phyloP scores from a whole-genome alignment of 805 yeast genomes.

The Metschnikowia proteae region DNA sequence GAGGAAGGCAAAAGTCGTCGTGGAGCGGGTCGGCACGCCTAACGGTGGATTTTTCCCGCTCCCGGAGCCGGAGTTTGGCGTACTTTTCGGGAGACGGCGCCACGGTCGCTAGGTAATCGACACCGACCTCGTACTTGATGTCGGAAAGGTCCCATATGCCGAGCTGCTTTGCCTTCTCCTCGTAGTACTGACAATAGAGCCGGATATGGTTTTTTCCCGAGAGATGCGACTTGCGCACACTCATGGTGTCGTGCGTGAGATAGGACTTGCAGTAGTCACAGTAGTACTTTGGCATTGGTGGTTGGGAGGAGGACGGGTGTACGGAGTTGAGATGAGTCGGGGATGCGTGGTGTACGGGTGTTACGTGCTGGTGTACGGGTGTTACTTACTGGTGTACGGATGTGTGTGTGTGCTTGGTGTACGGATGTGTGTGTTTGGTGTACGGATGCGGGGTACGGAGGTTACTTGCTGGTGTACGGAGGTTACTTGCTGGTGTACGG shows the following conservation, averaged over 20 bases:
- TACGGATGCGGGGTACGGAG: not conserved
- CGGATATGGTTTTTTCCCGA: conserved; percentile 73
- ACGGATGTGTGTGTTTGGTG: not conserved
- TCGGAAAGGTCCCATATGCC: conserved; percentile 32
- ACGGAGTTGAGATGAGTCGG: too few relatives aligned
- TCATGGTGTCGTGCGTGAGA: conserved; percentile 82
- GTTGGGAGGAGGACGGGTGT: not conserved
- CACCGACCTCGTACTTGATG: conserved; percentile 33
- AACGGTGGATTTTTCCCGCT: conserved; percentile 14
- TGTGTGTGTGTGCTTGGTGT: not conserved
- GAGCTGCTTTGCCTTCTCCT: conserved; percentile 33
- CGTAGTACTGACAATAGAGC: conserved; percentile 72
- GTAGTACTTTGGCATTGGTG: conserved; percentile 62
- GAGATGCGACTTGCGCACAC: conserved; percentile 78
- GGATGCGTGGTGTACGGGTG: not conserved
- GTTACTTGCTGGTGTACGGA: too few relatives aligned
- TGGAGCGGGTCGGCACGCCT: conserved; percentile 11
- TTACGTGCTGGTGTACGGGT: not conserved
- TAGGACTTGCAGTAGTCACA: conserved; percentile 84
- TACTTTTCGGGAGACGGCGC: conserved; percentile 25
- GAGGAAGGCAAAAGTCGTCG: conserved; percentile 17
- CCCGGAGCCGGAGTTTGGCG: conserved; percentile 10
- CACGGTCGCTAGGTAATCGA: conserved; percentile 31
- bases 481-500: not conserved
- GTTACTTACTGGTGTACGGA: too few relatives aligned